These are phyloP conservation scores for Colletotrichum godetiae DNA, from an alignment of 2,329 filamentous ascomycete species.

Conservation along the genomic window DNA sequence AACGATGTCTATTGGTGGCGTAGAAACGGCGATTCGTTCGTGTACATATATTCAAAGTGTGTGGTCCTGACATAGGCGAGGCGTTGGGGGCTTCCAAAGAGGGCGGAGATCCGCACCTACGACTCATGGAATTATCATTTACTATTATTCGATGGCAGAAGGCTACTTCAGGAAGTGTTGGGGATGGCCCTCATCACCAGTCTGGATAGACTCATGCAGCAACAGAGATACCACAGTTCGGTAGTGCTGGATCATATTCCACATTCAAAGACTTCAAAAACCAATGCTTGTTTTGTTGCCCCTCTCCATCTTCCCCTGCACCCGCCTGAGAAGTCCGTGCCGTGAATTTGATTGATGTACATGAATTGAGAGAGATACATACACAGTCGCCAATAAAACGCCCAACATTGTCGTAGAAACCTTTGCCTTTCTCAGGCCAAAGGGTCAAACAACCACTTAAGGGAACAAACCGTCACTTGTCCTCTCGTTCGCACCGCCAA, in stretches of 20 bases:
- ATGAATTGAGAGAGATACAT: neutral
- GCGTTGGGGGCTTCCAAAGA: slow-evolving; percentile 23
- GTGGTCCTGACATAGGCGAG: slow-evolving; percentile 23
- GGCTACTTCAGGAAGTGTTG: neutral
- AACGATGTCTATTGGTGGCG: slow-evolving; percentile 15
- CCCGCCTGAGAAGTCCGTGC: neutral
- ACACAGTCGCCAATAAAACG: neutral
- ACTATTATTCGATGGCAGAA: slow-evolving; percentile 15
- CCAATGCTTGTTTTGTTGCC: slow-evolving; percentile 11
- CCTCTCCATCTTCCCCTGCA: neutral
- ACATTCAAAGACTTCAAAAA: slow-evolving; percentile 27
- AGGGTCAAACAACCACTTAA: neutral
- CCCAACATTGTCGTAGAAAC: neutral
- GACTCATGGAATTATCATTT: slow-evolving; percentile 28
- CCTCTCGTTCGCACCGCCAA: neutral
- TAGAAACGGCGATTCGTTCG: slow-evolving; percentile 4
- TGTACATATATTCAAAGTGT: slow-evolving; percentile 13
- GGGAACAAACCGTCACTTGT: neutral
- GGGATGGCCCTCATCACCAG: slow-evolving; percentile 2
- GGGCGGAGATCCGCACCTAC: slow-evolving; percentile 5
- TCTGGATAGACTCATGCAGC: slow-evolving; percentile 6
- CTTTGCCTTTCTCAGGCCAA: neutral
- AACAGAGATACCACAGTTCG: slow-evolving; percentile 16
- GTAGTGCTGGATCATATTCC: slow-evolving; percentile 29
- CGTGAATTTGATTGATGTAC: slow-evolving; percentile 8